Evolutionary conservation across 176 grass and related monocot species (phyloP).

Genomic region (Oryza coarctata): DNA sequence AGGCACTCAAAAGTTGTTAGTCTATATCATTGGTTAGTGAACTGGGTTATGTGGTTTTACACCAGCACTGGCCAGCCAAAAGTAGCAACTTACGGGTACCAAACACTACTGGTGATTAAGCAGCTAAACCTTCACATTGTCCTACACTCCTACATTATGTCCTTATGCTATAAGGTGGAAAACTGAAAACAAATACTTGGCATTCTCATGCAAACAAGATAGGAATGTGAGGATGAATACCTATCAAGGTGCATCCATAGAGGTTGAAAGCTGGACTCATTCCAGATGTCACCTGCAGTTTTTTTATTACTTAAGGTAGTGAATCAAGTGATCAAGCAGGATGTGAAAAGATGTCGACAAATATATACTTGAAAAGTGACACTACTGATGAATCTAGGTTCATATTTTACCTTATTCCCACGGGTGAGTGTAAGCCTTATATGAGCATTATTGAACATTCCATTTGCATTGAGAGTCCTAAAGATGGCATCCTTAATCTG

Average conservation of each 20-base stretch:
- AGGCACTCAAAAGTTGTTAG: neutral
- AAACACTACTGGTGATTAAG: neutral
- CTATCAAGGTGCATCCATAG: constrained; percentile 91
- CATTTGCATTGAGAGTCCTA: constrained; percentile 87
- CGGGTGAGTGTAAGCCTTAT: constrained; percentile 90
- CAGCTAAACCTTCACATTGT: neutral
- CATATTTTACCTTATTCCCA: constrained; percentile 81
- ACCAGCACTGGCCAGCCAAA: constrained; percentile 4
- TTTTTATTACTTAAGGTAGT: constrained; percentile 21
- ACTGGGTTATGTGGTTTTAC: neutral
- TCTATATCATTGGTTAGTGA: neutral
- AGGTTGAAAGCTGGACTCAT: constrained; percentile 98
- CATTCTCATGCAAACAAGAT: constrained; percentile 5
- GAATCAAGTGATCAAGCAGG: constrained; percentile 19
- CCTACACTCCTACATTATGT: neutral
- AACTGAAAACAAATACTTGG: constrained; percentile 19
- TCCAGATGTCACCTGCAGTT: constrained; percentile 89
- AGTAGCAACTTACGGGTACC: neutral
- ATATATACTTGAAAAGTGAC: constrained; percentile 33
- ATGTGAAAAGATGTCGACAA: neutral
- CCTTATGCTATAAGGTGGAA: neutral
- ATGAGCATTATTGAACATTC: constrained; percentile 97
- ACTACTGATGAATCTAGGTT: constrained; percentile 23
- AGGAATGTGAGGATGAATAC: constrained; percentile 41
- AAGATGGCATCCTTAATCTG: constrained; percentile 95